Conservation (phyloP, 2,329 filamentous ascomycete species). For the Fusarium sp. region DNA sequence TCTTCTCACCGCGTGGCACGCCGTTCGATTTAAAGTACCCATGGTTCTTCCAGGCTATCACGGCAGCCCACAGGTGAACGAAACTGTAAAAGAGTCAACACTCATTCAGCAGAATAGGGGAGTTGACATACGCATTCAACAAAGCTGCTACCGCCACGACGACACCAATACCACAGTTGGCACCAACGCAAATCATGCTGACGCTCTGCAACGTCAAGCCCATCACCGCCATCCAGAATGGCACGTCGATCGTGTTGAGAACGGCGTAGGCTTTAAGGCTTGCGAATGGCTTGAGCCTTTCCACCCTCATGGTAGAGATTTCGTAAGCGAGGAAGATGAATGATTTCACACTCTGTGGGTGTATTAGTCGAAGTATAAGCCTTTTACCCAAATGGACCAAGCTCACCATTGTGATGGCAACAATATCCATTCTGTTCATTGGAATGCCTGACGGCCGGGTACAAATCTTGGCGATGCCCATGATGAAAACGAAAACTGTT, state of each 20-base stretch:
- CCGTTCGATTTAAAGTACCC: constrained; percentile 7
- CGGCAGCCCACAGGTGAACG: constrained; percentile 16
- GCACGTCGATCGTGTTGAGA: constrained; percentile 39
- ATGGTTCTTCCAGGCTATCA: constrained; percentile 19
- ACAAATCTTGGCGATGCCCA: constrained; percentile 21
- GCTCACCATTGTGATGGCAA: constrained; percentile 35
- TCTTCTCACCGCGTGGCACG: constrained; percentile 2
- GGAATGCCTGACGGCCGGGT: constrained; percentile 24
- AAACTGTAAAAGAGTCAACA: not conserved
- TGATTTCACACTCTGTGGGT: constrained; percentile 13
- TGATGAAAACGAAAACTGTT: constrained; percentile 1
- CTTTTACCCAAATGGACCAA: accelerated
- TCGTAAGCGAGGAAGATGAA: constrained; percentile 29
- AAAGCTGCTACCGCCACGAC: constrained; percentile 20
- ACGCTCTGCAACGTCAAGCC: constrained; percentile 34
- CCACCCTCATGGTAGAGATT: constrained; percentile 43
- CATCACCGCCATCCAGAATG: constrained; percentile 43
- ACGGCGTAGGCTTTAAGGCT: constrained; percentile 40
- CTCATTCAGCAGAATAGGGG: accelerated
- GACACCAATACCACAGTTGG: constrained; percentile 24
- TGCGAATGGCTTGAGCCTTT: constrained; percentile 26
- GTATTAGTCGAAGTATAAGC: accelerated
- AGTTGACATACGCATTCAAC: constrained; percentile 9
- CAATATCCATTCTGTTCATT: constrained; percentile 25
- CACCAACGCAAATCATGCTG: constrained; percentile 21